Percentiles rank a stretch among this genome's conserved stretches.
Evolutionary conservation across 1,284 basidiomycete genomes (phyloP).

Genomic region (Cutaneotrichosporon cavernicola): DNA sequence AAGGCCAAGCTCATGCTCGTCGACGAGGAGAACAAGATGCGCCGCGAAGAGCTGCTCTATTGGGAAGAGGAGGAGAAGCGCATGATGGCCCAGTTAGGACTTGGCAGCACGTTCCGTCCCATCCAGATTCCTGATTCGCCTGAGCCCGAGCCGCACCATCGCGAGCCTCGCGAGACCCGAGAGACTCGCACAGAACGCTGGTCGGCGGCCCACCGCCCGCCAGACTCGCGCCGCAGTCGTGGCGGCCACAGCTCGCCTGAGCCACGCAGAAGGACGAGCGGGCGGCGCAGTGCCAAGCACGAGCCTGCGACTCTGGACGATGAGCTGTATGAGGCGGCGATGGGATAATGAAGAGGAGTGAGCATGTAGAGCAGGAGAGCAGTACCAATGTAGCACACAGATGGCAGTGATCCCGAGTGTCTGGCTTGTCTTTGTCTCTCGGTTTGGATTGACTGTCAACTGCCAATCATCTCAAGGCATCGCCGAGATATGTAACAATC

Average conservation of each 20-base stretch:
- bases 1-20: conserved; percentile 52
- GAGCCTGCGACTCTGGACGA: conserved; percentile 1
- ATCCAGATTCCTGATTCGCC: neutral
- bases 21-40: conserved; percentile 49
- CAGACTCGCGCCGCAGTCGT: neutral
- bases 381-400: neutral
- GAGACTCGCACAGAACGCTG: neutral
- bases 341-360: neutral
- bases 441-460: neutral
- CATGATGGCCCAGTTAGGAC: conserved; percentile 5
- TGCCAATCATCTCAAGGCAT: neutral
- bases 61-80: conserved; percentile 25
- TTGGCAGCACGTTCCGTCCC: neutral
- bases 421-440: neutral
- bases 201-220: neutral
- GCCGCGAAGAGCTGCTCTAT: conserved; percentile 34
- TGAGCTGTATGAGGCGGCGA: conserved; percentile 12
- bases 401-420: neutral
- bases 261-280: neutral
- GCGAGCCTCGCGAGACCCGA: neutral
- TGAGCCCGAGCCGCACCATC: neutral
- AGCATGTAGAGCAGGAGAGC: neutral
- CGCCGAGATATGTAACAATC: no score
- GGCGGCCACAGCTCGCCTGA: neutral
- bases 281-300: neutral